Conservation (phyloP, 2,329 filamentous ascomycete species). For the Drechslerella dactyloides region DNA sequence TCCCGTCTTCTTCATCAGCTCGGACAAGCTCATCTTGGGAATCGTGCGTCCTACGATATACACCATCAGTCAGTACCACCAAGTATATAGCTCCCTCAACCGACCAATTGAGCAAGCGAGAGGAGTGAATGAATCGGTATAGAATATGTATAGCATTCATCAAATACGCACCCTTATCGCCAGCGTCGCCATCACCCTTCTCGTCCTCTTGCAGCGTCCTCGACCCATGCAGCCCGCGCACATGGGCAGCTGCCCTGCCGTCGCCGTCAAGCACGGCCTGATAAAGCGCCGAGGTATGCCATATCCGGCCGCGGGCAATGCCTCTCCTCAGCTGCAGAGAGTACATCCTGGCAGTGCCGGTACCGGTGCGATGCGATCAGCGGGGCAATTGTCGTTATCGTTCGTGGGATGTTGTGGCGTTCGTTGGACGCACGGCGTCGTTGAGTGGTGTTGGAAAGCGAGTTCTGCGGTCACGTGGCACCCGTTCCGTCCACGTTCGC, state of each 20-base stretch:
- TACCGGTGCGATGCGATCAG: background rate
- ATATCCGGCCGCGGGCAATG: conserved; percentile 43
- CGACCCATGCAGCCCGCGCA: conserved; percentile 20
- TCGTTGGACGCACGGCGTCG: background rate
- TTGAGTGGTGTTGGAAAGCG: conserved; percentile 23
- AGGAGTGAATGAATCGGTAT: background rate
- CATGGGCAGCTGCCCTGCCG: background rate
- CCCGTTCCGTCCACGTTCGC: too few relatives aligned
- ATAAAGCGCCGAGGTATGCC: conserved; percentile 41
- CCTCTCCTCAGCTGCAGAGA: conserved; percentile 49
- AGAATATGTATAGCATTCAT: background rate
- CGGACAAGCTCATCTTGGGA: conserved; percentile 40
- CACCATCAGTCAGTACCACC: background rate
- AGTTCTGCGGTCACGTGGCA: conserved; percentile 30
- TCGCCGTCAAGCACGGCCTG: conserved; percentile 11
- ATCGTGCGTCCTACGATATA: conserved; percentile 19
- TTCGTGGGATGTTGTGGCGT: background rate
- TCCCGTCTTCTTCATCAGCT: conserved; percentile 30
- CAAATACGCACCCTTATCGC: conserved; percentile 3
- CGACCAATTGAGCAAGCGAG: background rate
- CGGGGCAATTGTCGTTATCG: conserved; percentile 4
- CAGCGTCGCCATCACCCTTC: conserved; percentile 4
- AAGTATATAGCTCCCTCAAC: background rate
- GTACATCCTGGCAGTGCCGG: conserved; percentile 22
- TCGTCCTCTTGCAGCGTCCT: conserved; percentile 16